A percentile compares a stretch with the other conserved stretches of the same genome.
These are phyloP conservation scores for Eimeria necatrix DNA, from an alignment of 169 alveolate species.

Conservation along the genomic window DNA sequence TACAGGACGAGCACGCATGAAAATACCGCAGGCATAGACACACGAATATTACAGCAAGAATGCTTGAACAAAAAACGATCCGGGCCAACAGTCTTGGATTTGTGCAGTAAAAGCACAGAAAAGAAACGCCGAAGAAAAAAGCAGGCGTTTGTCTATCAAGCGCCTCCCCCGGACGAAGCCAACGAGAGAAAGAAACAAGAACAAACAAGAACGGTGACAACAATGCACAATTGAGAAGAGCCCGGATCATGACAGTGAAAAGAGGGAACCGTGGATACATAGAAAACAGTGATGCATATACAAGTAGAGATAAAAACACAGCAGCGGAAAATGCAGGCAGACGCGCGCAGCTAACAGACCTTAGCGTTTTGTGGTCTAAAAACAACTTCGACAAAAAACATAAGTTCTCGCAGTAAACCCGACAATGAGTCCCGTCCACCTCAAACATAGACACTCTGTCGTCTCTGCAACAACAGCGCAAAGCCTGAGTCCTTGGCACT, in stretches of 20 bases:
- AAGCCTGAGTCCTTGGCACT: not conserved
- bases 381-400: slow-evolving; percentile 97
- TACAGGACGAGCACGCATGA: not conserved
- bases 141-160: not conserved
- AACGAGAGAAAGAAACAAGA: not conserved
- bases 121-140: not conserved
- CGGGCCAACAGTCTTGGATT: no score
- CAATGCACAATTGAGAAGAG: not conserved
- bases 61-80: no score
- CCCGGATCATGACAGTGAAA: not conserved
- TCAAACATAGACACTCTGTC: slow-evolving; percentile 96
- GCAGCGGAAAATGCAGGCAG: not conserved
- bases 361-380: slow-evolving; percentile 98
- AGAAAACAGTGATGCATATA: not conserved
- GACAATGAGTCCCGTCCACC: slow-evolving; percentile 96
- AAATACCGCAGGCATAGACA: no score
- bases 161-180: not conserved
- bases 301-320: not conserved
- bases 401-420: slow-evolving; percentile 97
- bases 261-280: not conserved
- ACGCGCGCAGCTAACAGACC: slow-evolving; percentile 77
- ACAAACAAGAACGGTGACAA: not conserved
- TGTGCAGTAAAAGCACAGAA: not conserved
- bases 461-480: slow-evolving; percentile 83
- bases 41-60: no score